phyloP scores from a whole-genome alignment of 345 rosid species.

The Linum trigynum region DNA sequence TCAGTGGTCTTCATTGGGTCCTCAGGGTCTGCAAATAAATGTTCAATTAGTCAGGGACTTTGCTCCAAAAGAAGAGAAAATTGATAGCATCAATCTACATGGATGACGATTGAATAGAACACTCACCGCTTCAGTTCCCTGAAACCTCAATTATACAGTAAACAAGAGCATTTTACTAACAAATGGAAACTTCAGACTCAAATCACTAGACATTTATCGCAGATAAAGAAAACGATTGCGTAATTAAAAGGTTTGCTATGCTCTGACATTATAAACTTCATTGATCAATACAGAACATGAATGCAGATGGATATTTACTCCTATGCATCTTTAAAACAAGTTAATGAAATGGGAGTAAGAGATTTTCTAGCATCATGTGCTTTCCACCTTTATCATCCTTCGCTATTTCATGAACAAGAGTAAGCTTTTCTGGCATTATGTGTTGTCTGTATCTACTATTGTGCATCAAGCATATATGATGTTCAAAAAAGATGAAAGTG shows the following conservation, averaged over 20 bases:
- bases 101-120: no score
- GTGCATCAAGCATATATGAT: no score
- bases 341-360: not conserved
- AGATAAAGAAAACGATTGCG: not conserved
- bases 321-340: not conserved
- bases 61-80: not conserved
- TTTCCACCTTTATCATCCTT: not conserved
- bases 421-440: no score
- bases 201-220: not conserved
- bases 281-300: not conserved
- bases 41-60: not conserved
- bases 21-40: constrained; percentile 54
- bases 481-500: no score
- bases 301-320: not conserved
- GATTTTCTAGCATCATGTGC: not conserved
- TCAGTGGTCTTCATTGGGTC: constrained; percentile 95
- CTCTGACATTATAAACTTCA: not conserved
- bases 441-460: no score
- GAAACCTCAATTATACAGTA: no score
- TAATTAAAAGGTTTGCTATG: not conserved
- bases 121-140: no score
- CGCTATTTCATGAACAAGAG: no score
- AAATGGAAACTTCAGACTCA: no score
- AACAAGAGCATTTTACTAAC: no score
- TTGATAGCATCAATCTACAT: not conserved